A percentile compares a stretch with the other conserved stretches of the same genome.
Conservation (phyloP, 2,329 filamentous ascomycete species). For the Phaeosphaeria sp. region DNA sequence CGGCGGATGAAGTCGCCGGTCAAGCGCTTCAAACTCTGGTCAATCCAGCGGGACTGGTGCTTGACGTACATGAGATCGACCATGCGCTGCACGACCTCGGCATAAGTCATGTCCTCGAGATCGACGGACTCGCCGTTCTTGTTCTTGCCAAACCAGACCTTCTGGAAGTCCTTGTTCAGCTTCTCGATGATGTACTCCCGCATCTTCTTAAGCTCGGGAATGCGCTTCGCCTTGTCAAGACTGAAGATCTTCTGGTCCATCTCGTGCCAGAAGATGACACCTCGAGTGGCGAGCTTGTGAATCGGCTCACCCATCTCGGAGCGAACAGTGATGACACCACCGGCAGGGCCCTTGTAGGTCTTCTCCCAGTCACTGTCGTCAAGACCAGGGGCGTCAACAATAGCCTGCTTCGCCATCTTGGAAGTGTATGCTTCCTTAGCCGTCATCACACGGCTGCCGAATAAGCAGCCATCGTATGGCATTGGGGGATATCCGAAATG, state of each 20-base stretch:
- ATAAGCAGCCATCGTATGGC: constrained; percentile 57
- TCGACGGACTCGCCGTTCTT: constrained; percentile 52
- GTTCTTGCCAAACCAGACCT: constrained; percentile 57
- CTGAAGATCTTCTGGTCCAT: constrained; percentile 99
- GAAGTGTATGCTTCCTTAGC: constrained; percentile 56
- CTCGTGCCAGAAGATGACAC: constrained; percentile 96
- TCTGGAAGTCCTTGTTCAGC: constrained; percentile 58
- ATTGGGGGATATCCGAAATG: constrained; percentile 53
- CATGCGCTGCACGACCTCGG: constrained; percentile 54
- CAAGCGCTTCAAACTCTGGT: constrained; percentile 76
- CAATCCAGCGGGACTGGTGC: constrained; percentile 55
- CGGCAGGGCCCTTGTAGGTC: constrained; percentile 72
- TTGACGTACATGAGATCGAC: constrained; percentile 56
- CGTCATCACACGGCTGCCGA: constrained; percentile 57
- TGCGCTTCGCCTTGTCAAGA: constrained; percentile 78
- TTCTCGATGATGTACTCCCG: constrained; percentile 54
- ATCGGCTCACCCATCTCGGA: constrained; percentile 99
- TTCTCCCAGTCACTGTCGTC: constrained; percentile 55
- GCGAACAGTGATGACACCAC: constrained; percentile 93
- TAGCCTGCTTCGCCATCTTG: constrained; percentile 52
- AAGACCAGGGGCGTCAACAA: constrained; percentile 52
- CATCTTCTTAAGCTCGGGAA: constrained; percentile 52
- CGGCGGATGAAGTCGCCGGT: constrained; percentile 96
- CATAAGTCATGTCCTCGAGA: constrained; percentile 57
- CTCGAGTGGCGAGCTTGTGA: constrained; percentile 96